Evolutionary conservation across 208 protist genomes (phyloP).

Genomic region (Trichomonas vaginalis): DNA sequence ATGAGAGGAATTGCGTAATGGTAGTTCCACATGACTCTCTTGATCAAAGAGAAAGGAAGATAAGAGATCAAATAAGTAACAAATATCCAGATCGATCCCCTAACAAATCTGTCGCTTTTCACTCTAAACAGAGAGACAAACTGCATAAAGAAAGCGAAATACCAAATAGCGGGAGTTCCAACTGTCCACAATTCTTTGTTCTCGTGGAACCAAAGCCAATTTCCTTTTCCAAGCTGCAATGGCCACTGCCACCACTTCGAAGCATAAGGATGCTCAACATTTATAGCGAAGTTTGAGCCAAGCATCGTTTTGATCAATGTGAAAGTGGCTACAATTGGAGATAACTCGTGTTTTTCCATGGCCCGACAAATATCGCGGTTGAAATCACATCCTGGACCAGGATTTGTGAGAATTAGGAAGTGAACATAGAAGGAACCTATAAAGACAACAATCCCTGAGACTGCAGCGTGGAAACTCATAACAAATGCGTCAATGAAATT

Average conservation of each 20-base stretch:
- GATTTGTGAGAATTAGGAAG: neutral
- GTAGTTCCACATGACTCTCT: constrained; percentile 6
- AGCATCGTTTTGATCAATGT: neutral
- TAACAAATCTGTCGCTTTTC: neutral
- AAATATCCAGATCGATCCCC: neutral
- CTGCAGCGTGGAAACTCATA: neutral
- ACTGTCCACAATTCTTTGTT: neutral
- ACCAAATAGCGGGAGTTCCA: neutral
- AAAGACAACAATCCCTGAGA: neutral
- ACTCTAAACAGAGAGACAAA: neutral
- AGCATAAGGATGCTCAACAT: neutral
- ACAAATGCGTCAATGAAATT: neutral
- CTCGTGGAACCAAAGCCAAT: neutral
- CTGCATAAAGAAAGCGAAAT: neutral
- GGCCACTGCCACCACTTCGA: constrained; percentile 15
- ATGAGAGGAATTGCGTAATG: neutral
- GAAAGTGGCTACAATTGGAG: neutral
- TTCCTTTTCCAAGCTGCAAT: neutral
- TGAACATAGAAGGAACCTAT: neutral
- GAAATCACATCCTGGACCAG: neutral
- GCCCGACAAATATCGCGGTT: too few species aligned
- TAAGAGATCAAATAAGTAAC: neutral
- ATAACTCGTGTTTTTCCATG: neutral
- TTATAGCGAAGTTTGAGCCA: neutral
- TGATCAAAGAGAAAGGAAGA: neutral